phyloP scores from a whole-genome alignment of 2,329 filamentous ascomycete species.

The Penicillium griseofulvum region DNA sequence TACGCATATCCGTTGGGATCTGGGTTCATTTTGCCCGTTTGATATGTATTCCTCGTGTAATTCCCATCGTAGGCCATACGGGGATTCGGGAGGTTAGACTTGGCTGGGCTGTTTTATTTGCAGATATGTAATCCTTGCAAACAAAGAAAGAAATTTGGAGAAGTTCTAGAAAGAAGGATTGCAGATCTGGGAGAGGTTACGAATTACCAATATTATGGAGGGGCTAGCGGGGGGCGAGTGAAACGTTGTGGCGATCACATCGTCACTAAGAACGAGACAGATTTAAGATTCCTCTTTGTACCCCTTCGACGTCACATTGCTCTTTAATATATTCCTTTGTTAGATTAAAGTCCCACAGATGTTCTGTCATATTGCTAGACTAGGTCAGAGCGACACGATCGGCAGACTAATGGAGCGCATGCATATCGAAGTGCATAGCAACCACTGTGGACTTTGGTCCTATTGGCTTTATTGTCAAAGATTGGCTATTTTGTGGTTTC shows the following conservation, averaged over 20 bases:
- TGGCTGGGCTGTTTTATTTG: neutral
- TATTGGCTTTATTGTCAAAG: neutral
- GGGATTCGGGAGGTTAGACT: neutral
- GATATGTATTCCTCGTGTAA: constrained; percentile 31
- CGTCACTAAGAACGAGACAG: neutral
- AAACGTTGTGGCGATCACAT: constrained; percentile 20
- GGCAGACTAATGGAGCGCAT: constrained; percentile 4
- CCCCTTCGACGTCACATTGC: constrained; percentile 8
- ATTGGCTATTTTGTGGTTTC: neutral
- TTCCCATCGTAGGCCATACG: constrained; percentile 47
- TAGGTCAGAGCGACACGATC: constrained; percentile 10
- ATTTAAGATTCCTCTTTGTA: constrained; percentile 2
- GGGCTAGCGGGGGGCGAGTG: constrained; percentile 12
- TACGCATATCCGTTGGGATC: constrained; percentile 26
- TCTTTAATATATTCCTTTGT: neutral
- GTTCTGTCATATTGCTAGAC: constrained; percentile 13
- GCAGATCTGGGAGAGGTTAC: neutral
- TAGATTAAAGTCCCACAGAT: constrained; percentile 6
- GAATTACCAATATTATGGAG: constrained; percentile 8
- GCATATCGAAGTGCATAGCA: neutral
- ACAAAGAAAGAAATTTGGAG: neutral
- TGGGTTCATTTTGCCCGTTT: constrained; percentile 25
- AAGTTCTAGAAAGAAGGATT: neutral
- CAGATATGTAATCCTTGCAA: neutral
- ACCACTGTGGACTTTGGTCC: neutral